A percentile compares a stretch with the other conserved stretches of the same genome.
phyloP scores from a whole-genome alignment of 768 basidiomycete genomes.

The Mycena rosella region DNA sequence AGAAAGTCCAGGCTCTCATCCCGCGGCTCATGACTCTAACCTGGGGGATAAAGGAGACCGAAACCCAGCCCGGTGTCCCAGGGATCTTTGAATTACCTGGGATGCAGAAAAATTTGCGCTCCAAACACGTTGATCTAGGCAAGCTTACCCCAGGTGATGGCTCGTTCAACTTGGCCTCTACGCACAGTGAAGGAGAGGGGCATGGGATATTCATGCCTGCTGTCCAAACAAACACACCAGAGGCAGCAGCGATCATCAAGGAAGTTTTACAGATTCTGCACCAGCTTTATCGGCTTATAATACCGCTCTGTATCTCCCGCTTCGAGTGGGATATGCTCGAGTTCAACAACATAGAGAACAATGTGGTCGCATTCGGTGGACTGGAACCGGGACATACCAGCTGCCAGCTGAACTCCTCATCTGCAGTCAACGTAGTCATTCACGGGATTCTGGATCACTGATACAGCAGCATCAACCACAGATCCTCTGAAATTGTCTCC shows the following conservation, averaged over 20 bases:
- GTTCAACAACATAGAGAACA: constrained; percentile 15
- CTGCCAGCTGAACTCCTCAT: constrained; percentile 24
- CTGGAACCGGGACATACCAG: constrained; percentile 17
- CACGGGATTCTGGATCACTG: background rate
- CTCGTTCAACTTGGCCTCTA: constrained; percentile 28
- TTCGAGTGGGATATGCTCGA: constrained; percentile 33
- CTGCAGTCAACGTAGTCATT: background rate
- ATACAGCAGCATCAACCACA: too few relatives aligned
- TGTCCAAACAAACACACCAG: constrained; percentile 21
- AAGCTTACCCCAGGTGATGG: constrained; percentile 7
- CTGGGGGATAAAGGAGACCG: constrained; percentile 5
- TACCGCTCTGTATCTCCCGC: constrained; percentile 28
- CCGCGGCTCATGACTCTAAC: constrained; percentile 3
- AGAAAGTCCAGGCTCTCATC: background rate
- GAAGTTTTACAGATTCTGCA: constrained; percentile 10
- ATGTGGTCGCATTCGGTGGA: constrained; percentile 33
- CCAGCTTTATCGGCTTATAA: constrained; percentile 17
- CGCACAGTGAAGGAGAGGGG: constrained; percentile 32
- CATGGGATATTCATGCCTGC: constrained; percentile 24
- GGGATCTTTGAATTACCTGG: constrained; percentile 10
- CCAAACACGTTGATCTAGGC: background rate
- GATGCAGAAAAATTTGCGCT: constrained; percentile 12
- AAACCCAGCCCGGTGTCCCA: background rate
- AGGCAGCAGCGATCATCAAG: background rate
- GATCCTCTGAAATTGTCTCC: background rate